These are phyloP conservation scores for Lachnellula cervina DNA, from an alignment of 2,329 filamentous ascomycete species.

Conservation along the genomic window DNA sequence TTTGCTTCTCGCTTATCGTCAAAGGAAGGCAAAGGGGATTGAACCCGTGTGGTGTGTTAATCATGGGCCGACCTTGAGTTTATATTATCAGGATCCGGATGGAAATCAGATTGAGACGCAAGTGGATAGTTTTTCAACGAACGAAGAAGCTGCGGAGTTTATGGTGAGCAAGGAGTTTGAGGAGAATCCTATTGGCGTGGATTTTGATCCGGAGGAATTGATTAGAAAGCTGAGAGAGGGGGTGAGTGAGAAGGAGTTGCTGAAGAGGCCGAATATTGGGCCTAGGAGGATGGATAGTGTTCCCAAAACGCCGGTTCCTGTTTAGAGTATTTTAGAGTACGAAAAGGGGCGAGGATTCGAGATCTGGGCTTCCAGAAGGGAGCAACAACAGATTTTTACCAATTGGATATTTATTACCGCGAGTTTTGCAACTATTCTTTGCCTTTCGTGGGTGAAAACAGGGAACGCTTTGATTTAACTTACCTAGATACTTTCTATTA, in stretches of 20 bases:
- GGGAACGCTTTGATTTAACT: no score
- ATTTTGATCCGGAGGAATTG: constrained; percentile 41
- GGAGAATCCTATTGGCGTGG: constrained; percentile 40
- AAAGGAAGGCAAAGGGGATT: constrained; percentile 35
- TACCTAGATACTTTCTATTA: no score
- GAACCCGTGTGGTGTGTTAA: constrained; percentile 41
- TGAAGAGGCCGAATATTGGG: background rate
- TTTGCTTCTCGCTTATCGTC: constrained; percentile 34
- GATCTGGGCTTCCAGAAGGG: no score
- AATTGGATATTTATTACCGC: no score
- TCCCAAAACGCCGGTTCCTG: background rate
- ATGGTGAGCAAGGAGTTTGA: constrained; percentile 36
- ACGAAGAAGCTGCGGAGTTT: constrained; percentile 35
- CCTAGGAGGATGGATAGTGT: background rate
- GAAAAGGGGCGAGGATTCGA: background rate
- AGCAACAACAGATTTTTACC: no score
- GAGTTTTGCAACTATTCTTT: no score
- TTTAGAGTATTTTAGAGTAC: background rate
- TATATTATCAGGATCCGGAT: constrained; percentile 47
- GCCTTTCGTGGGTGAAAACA: no score
- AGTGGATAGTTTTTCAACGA: constrained; percentile 39
- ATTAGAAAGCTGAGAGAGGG: background rate
- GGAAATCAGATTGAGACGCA: constrained; percentile 45
- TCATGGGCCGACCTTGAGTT: constrained; percentile 42
- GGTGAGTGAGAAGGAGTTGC: constrained; percentile 2